Evolutionary conservation across 371 early-diverging fungal genomes (phyloP).

Genomic region (Actinomortierella wolfii): DNA sequence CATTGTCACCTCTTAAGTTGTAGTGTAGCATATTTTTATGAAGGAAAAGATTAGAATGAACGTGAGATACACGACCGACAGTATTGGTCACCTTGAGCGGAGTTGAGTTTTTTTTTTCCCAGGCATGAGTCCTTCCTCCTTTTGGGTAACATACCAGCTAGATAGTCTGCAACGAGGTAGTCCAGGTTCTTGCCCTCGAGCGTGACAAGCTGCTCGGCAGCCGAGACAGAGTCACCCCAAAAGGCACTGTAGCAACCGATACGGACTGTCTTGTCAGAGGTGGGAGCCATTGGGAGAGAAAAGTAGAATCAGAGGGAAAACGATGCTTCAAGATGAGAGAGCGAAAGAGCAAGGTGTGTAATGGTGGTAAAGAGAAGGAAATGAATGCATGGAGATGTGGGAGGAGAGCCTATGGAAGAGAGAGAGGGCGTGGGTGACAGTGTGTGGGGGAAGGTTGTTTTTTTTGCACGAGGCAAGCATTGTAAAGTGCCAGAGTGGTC

Average conservation of each 20-base stretch:
- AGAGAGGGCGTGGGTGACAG: too few species aligned
- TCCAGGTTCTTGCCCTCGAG: constrained; percentile 71
- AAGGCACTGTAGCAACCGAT: constrained; percentile 79
- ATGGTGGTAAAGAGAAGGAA: neutral
- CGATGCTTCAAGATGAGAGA: neutral
- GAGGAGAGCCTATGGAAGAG: too few species aligned
- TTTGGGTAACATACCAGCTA: too few species aligned
- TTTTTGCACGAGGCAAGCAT: too few species aligned
- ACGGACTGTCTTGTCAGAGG: constrained; percentile 52
- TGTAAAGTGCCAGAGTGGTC: too few species aligned
- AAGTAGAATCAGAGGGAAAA: constrained; percentile 2
- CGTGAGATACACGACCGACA: too few species aligned
- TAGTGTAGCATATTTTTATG: neutral
- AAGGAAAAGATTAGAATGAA: neutral
- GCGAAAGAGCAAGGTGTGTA: neutral
- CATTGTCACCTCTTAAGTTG: constrained; percentile 70
- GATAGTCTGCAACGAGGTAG: constrained; percentile 73
- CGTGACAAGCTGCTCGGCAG: constrained; percentile 73
- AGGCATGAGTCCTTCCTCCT: too few species aligned
- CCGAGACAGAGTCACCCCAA: constrained; percentile 71
- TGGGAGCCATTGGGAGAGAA: constrained; percentile 15
- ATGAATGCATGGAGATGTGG: neutral
- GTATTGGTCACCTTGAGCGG: too few species aligned
- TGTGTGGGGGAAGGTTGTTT: too few species aligned
- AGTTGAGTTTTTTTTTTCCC: too few species aligned